phyloP scores from a whole-genome alignment of 805 yeast genomes.

The Vanderwaltozyma tropicalis region DNA sequence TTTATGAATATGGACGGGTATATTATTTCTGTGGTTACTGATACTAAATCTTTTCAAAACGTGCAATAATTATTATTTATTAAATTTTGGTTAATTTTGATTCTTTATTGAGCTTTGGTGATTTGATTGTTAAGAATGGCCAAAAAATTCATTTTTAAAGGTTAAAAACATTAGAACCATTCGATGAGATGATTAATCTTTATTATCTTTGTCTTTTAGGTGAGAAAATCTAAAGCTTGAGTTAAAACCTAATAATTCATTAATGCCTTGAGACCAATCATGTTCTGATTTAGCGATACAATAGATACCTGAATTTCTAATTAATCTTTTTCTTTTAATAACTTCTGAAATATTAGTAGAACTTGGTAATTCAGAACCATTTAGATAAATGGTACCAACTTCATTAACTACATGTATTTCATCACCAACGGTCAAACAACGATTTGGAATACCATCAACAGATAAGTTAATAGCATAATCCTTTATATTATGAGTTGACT shows the following conservation, averaged over 20 bases:
- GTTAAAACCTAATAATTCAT: constrained; percentile 81
- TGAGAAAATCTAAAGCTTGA: constrained; percentile 55
- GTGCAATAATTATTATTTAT: no score
- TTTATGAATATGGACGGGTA: no score
- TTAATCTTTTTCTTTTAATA: constrained; percentile 11
- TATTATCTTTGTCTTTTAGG: neutral
- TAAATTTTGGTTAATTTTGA: no score
- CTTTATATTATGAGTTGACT: constrained; percentile 26
- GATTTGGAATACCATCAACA: constrained; percentile 77
- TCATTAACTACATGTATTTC: constrained; percentile 65
- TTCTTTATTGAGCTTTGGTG: no score
- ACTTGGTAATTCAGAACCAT: constrained; percentile 40
- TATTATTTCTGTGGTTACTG: no score
- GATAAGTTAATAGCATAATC: constrained; percentile 35
- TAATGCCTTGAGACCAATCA: constrained; percentile 89
- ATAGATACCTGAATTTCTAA: constrained; percentile 55
- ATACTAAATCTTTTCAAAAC: no score
- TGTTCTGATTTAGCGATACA: constrained; percentile 74
- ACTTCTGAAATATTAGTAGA: constrained; percentile 10
- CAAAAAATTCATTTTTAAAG: no score
- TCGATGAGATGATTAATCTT: no score
- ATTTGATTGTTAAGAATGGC: no score
- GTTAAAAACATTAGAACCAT: no score
- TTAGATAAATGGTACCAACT: constrained; percentile 47
- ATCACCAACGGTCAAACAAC: constrained; percentile 61